Conservation (phyloP, 2,329 filamentous ascomycete genomes). For the Neobulgaria alba region DNA sequence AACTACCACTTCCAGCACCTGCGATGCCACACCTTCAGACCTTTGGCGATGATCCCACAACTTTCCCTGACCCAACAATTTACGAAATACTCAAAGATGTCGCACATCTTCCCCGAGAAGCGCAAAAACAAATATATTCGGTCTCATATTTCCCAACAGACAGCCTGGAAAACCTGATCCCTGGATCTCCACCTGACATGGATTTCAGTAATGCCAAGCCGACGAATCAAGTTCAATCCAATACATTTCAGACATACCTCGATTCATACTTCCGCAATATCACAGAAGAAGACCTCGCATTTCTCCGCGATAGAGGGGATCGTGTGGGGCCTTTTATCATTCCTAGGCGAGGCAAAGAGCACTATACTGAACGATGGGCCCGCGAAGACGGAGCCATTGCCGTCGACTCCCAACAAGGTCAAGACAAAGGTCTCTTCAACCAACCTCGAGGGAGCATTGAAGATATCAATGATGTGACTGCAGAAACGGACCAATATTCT, state of each 20-base stretch:
- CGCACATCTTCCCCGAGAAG: conserved; percentile 71
- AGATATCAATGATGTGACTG: conserved; percentile 75
- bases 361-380: conserved; percentile 87
- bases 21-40: conserved; percentile 62
- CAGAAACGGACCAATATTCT: conserved; percentile 82
- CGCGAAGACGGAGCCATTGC: conserved; percentile 82
- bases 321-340: conserved; percentile 76
- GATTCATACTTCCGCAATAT: conserved; percentile 87
- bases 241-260: conserved; percentile 84
- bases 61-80: conserved; percentile 83
- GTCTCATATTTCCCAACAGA: conserved; percentile 75
- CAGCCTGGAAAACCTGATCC: conserved; percentile 76
- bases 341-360: conserved; percentile 72
- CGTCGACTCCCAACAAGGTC: conserved; percentile 55
- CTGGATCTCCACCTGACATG: conserved; percentile 82
- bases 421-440: conserved; percentile 66
- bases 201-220: conserved; percentile 95
- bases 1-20: conserved; percentile 52
- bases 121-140: conserved; percentile 79
- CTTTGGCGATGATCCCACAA: conserved; percentile 85
- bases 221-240: conserved; percentile 86
- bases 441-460: conserved; percentile 80
- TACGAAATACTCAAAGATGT: conserved; percentile 80
- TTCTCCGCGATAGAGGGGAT: conserved; percentile 84
- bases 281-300: conserved; percentile 88